Conservation (phyloP, 352 stramenopile genomes). For the Pythium sukuiense region DNA sequence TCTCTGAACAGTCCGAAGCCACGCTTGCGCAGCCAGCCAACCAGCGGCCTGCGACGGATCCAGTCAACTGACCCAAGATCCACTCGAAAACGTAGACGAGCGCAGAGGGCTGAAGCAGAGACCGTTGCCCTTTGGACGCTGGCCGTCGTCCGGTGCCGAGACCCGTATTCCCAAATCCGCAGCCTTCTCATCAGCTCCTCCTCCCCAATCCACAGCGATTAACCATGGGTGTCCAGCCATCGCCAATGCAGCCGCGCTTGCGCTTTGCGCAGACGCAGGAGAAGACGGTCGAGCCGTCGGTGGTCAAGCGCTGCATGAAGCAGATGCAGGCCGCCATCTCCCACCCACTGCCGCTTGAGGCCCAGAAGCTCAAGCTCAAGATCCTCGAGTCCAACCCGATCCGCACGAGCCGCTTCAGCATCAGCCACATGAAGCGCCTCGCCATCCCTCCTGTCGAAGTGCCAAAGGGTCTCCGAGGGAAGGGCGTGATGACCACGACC, state of each 20-base stretch:
- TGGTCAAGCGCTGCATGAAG: slow-evolving; percentile 38
- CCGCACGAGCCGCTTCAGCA: slow-evolving; percentile 52
- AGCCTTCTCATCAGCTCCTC: slow-evolving; percentile 5
- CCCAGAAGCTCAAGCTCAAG: slow-evolving; percentile 57
- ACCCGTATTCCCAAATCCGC: slow-evolving; percentile 15
- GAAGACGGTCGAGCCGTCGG: slow-evolving; percentile 34
- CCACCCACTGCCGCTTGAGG: slow-evolving; percentile 40
- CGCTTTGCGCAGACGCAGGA: slow-evolving; percentile 27
- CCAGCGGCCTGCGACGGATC: slow-evolving; percentile 13
- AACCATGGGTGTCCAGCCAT: slow-evolving; percentile 50
- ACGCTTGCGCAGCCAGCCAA: slow-evolving; percentile 18
- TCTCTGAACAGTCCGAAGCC: slow-evolving; percentile 4
- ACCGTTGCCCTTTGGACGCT: neutral
- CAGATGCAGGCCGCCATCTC: slow-evolving; percentile 31
- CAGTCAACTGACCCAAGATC: slow-evolving; percentile 5
- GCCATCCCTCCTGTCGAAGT: slow-evolving; percentile 58
- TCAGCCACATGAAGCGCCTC: slow-evolving; percentile 60
- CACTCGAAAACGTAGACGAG: slow-evolving; percentile 29
- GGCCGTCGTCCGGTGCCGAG: slow-evolving; percentile 11
- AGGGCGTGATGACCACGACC: slow-evolving; percentile 37
- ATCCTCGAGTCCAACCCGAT: slow-evolving; percentile 46
- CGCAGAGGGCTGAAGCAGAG: slow-evolving; percentile 7
- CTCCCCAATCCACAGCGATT: neutral
- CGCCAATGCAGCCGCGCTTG: slow-evolving; percentile 20
- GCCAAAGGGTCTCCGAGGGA: slow-evolving; percentile 48